Evolutionary conservation across 495 filamentous ascomycete genomes (phyloP), one percentile per base, ranked within the genome.

Genomic region (Rostrohypoxylon terebratum): DNA sequence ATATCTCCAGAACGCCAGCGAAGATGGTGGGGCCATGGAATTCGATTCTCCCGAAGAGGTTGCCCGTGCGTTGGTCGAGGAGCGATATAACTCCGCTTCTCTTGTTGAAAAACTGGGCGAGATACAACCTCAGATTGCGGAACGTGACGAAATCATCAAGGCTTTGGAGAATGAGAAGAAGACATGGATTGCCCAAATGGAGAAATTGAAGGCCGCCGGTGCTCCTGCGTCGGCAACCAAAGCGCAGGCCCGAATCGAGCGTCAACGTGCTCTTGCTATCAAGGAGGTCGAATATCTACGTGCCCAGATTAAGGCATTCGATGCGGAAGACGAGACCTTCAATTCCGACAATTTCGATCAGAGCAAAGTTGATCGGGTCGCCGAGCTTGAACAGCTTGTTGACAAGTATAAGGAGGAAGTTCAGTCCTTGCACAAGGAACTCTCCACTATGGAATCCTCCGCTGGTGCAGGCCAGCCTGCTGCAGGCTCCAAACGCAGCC

Each of bases 271-370:
- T 6, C 86, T 98, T 3, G 93, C 93, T 4, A 80, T 93, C 20
- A 97, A 97, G 75, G 96, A 99, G 77, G 93, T 96, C 6, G 93
- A 98, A 69, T 96, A 95, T 77, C 85, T 99, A 7, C 91, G 96
- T 14, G 95, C 92, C 4, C 96, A 99, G 75, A 82, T 98, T 21
- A 96, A 97, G 78, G 91, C 91, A 0, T 97, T 94, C 63, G 95
- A 97, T 68, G 87, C 89, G 23, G 96, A 98, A 80, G 94, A 98
- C 77, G 85, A 86, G 45, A 95, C 94, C 1, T 91, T 97, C 81
- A 89, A 94, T 63, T 86, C 89, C 2, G 91, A 93, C 14, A 88
- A 84, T 47, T 91, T 91, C 55, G 93, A 98, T 72, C 87, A 90
- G 63, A 87, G 90, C 59, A 97, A 94, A 75, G 79, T 86, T 0